Conservation (phyloP, 768 basidiomycete species). For the Mycena polygramma region DNA sequence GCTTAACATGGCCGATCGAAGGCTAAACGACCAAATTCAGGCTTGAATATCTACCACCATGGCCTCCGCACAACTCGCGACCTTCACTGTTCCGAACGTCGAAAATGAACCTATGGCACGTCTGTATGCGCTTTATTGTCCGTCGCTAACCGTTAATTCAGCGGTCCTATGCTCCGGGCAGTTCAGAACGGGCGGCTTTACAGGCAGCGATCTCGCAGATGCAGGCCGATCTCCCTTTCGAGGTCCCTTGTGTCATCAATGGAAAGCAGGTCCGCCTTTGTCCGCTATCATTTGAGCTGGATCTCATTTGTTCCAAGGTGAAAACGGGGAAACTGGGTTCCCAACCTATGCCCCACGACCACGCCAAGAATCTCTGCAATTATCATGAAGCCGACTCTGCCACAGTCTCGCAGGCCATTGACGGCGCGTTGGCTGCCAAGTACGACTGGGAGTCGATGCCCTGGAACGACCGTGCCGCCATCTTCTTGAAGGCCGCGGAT, state of each 20-base stretch:
- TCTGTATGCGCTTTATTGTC: slow-evolving; percentile 19
- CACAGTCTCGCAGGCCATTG: slow-evolving; percentile 83
- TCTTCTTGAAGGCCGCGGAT: slow-evolving; percentile 98
- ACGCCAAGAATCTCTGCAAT: slow-evolving; percentile 82
- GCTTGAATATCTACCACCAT: slow-evolving; percentile 53
- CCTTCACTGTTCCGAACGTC: slow-evolving; percentile 87
- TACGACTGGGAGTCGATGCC: slow-evolving; percentile 93
- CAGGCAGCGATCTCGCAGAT: slow-evolving; percentile 82
- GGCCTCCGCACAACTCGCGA: slow-evolving; percentile 82
- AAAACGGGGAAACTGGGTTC: slow-evolving; percentile 83
- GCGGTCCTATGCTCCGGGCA: slow-evolving; percentile 84
- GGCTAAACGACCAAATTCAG: not conserved
- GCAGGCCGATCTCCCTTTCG: slow-evolving; percentile 87
- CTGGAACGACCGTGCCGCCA: slow-evolving; percentile 97
- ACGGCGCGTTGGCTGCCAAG: slow-evolving; percentile 89
- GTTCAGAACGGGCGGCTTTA: slow-evolving; percentile 80
- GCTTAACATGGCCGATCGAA: too few relatives aligned
- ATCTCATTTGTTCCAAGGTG: slow-evolving; percentile 60
- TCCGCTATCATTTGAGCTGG: not conserved
- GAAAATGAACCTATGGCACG: slow-evolving; percentile 96
- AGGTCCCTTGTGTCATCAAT: slow-evolving; percentile 94
- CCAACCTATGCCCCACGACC: slow-evolving; percentile 90
- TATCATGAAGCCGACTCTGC: slow-evolving; percentile 92
- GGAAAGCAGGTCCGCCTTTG: slow-evolving; percentile 77
- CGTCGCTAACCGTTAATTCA: slow-evolving; percentile 45